Evolutionary conservation across 176 grass and related monocot species (phyloP).

Genomic region (Melocanna baccifera): DNA sequence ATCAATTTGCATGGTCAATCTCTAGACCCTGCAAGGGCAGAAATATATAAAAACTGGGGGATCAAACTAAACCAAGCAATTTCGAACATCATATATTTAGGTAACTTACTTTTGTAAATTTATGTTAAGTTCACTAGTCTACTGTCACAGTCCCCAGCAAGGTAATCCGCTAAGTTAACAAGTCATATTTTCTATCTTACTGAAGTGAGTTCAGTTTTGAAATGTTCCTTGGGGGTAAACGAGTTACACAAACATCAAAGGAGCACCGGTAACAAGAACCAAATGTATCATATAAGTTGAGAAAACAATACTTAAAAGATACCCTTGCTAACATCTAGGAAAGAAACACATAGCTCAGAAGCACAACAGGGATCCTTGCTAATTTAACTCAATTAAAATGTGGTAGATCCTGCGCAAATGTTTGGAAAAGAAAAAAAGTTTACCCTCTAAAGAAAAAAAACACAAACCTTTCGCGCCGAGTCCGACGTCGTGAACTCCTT

Average conservation of each 20-base stretch:
- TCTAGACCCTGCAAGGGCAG: background rate
- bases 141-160: background rate
- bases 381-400: background rate
- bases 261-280: background rate
- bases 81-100: background rate
- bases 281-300: background rate
- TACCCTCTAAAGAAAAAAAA: background rate
- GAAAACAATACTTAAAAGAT: background rate
- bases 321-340: background rate
- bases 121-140: background rate
- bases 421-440: background rate
- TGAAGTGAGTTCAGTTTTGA: background rate
- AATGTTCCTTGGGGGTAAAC: background rate
- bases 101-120: background rate
- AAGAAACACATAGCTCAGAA: background rate
- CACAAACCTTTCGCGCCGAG: constrained; percentile 62
- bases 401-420: background rate
- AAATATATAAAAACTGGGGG: background rate
- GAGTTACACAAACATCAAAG: background rate
- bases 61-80: background rate
- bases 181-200: background rate
- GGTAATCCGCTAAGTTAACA: background rate
- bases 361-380: background rate
- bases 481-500: constrained; percentile 70
- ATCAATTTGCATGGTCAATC: background rate